A percentile compares a stretch with the other conserved stretches of the same genome.
Conservation (phyloP, 2,329 filamentous ascomycete genomes). For the Hirsutella rhossiliensis region DNA sequence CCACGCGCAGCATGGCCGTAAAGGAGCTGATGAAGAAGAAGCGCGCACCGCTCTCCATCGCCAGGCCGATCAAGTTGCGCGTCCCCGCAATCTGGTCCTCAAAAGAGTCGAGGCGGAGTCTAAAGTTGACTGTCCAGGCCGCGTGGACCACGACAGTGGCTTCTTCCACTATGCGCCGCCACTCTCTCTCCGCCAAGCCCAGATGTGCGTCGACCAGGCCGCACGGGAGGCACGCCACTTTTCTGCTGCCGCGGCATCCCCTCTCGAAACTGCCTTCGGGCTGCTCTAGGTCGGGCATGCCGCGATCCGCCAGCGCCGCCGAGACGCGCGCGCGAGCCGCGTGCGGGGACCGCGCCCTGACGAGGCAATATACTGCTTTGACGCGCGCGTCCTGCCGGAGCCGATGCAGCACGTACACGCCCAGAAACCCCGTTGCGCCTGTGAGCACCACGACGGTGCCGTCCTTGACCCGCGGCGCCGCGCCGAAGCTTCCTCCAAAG, state of each 20-base stretch:
- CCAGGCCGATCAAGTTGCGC: conserved; percentile 27
- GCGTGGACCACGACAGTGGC: conserved; percentile 28
- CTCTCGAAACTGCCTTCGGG: background rate
- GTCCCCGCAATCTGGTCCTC: conserved; percentile 34
- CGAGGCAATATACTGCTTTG: conserved; percentile 21
- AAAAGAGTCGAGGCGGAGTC: conserved; percentile 35
- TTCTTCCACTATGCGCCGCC: background rate
- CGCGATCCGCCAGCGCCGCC: background rate
- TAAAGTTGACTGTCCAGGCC: conserved; percentile 46
- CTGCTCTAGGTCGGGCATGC: background rate
- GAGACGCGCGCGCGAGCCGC: conserved; percentile 5
- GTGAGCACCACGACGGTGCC: conserved; percentile 32
- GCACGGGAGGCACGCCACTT: background rate
- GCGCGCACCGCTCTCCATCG: conserved; percentile 9
- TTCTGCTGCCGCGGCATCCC: too few relatives aligned
- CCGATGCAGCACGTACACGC: conserved; percentile 35
- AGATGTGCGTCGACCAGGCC: background rate
- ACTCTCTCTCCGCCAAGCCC: background rate
- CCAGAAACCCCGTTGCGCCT: conserved; percentile 53
- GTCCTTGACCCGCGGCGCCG: background rate
- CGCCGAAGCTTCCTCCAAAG: too few relatives aligned
- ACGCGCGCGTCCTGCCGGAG: conserved; percentile 3
- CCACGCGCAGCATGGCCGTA: conserved; percentile 25
- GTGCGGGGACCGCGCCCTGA: conserved; percentile 18
- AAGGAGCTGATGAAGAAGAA: conserved; percentile 41